Conservation (phyloP, 441 rosid genomes). For the Bocquillonia castaneifolia region DNA sequence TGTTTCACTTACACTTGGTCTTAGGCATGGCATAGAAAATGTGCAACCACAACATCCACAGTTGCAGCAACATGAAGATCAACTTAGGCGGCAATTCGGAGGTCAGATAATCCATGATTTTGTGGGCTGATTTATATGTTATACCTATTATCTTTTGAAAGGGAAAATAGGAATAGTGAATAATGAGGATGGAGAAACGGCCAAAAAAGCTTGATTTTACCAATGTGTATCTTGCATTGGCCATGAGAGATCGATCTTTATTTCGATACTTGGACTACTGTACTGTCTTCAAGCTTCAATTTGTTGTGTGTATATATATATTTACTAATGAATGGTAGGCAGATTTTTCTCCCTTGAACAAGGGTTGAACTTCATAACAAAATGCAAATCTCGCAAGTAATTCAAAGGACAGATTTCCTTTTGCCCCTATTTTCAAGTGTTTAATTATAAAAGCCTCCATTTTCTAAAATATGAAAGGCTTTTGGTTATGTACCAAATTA, state of each 20-base stretch:
- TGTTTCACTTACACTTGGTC: slow-evolving; percentile 59
- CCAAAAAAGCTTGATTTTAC: neutral
- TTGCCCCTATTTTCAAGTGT: too few relatives aligned
- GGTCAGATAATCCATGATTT: slow-evolving; percentile 53
- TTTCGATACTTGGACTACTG: neutral
- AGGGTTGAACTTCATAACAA: neutral
- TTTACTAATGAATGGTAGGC: neutral
- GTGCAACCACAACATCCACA: slow-evolving; percentile 34
- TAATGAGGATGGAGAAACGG: neutral
- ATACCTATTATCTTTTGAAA: neutral
- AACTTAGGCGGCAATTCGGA: slow-evolving; percentile 38
- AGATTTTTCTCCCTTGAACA: neutral
- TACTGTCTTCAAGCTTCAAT: neutral
- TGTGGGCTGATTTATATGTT: slow-evolving; percentile 31
- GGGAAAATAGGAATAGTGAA: neutral
- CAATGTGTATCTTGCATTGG: slow-evolving; percentile 18
- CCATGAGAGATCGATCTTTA: neutral
- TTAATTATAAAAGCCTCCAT: too few relatives aligned
- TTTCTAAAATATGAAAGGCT: too few relatives aligned
- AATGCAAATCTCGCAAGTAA: too few relatives aligned
- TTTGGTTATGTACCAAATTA: too few relatives aligned
- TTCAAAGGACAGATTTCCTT: too few relatives aligned
- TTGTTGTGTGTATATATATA: neutral
- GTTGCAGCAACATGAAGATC: slow-evolving; percentile 33
- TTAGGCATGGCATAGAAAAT: slow-evolving; percentile 43